Evolutionary conservation across 2,329 filamentous ascomycete species (phyloP).

Genomic region (Stachybotrys elegans): DNA sequence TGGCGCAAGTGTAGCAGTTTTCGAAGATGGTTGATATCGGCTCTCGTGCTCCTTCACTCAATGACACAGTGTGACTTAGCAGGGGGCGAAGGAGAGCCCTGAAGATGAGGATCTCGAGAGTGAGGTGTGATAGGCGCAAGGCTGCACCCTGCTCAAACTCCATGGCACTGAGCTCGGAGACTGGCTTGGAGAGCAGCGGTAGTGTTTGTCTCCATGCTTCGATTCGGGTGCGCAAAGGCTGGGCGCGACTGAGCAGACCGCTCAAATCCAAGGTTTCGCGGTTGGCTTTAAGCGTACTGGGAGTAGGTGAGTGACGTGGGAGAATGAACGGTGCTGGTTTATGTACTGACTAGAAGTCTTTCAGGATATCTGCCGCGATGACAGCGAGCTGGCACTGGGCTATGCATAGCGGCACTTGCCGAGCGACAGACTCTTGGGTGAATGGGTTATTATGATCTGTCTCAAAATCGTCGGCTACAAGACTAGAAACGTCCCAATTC

Average conservation of each 20-base stretch:
- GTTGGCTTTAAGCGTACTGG: background rate
- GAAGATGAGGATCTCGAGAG: slow-evolving; percentile 19
- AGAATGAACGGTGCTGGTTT: too few species aligned
- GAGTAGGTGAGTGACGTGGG: background rate
- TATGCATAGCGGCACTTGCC: slow-evolving; percentile 11
- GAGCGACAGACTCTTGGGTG: background rate
- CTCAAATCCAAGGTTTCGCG: background rate
- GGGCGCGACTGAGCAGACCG: slow-evolving; percentile 13
- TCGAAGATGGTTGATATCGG: slow-evolving; percentile 18
- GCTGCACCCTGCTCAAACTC: slow-evolving; percentile 16
- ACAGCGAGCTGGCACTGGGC: slow-evolving; percentile 13
- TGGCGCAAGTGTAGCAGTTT: slow-evolving; percentile 10
- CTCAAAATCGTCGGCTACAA: slow-evolving; percentile 14
- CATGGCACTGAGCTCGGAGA: slow-evolving; percentile 12
- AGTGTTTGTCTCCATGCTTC: slow-evolving; percentile 19
- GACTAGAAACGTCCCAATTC: slow-evolving; percentile 15
- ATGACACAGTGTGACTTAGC: slow-evolving; percentile 7
- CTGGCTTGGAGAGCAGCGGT: slow-evolving; percentile 15
- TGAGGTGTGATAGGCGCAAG: slow-evolving; percentile 17
- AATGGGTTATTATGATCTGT: background rate
- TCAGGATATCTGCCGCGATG: slow-evolving; percentile 17
- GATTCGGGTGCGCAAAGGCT: slow-evolving; percentile 17
- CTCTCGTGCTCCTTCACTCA: slow-evolving; percentile 9
- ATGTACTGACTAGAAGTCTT: slow-evolving; percentile 17
- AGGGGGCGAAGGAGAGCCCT: slow-evolving; percentile 16